Evolutionary conservation across 768 basidiomycete genomes (phyloP), one percentile per base, ranked within the genome.

Genomic region (Leccinellum rugosiceps): DNA sequence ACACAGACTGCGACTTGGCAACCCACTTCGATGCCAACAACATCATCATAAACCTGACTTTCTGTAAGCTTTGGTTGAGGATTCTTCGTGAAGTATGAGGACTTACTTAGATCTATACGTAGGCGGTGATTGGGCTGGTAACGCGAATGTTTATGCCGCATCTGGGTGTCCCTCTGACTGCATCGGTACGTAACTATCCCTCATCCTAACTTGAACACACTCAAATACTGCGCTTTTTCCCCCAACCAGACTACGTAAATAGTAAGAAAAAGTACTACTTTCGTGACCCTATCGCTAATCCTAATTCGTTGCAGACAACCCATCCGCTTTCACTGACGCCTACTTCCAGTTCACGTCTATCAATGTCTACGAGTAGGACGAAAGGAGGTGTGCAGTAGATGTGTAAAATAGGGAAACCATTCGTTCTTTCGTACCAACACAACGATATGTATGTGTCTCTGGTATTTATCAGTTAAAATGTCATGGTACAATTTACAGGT

Each of bases 311-410:
- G 6, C 43, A 70, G 69, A 71, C 55, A 75, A 75, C 48, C 79
- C 79, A 3, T 45, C 60, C 3, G 78, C 77, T 2, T 80, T 80
- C 63, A 57, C 59, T 4, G 65, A 75, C 2, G 77, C 79, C 0
- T 80, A 76, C 62, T 80, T 78, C 63, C 64, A 76, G 26, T 72
- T 80, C 55, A 68, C 65, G 8, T 72, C 71, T 17, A 62, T 80
- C 14, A 63, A 72, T 28, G 65, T 80, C 26, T 80, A 79, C 58
- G 53, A 65, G n/a, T 65, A n/a, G 61, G 41, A 32, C 2, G 3
- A 35, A 23, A 21, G 57, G 31, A 21, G 17, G n/a, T 57, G 25
- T 57, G 23, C 19, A 23, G 26, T 38, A 31, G 2, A 23, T 9
- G 3, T 47, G 26, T 57, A 57, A 57, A 21, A 58, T 35, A 13